phyloP scores from a whole-genome alignment of 2,329 filamentous ascomycete genomes.

The Ceratocystis eucalypticola region DNA sequence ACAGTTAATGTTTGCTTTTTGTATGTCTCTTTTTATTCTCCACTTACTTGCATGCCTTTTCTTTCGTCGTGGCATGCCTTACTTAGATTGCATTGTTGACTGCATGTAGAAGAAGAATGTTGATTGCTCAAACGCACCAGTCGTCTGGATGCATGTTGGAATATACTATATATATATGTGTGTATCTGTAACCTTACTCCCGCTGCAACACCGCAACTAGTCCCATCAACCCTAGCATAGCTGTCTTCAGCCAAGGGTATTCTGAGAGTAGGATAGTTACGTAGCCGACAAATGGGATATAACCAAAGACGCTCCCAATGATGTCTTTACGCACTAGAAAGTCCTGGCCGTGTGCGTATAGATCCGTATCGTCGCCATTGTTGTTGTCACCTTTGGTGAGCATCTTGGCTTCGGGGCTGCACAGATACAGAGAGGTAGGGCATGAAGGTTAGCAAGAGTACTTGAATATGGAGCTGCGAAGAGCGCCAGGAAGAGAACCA shows the following conservation, averaged over 20 bases:
- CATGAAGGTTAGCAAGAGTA: background rate
- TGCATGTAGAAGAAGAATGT: background rate
- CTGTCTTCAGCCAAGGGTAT: slow-evolving; percentile 93
- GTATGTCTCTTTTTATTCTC: background rate
- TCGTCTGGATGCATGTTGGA: background rate
- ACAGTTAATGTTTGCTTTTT: background rate
- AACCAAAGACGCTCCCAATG: slow-evolving; percentile 81
- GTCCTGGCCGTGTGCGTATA: slow-evolving; percentile 72
- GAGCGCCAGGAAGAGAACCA: background rate
- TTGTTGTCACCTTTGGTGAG: slow-evolving; percentile 99
- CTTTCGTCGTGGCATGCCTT: background rate
- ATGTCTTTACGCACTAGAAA: slow-evolving; percentile 80
- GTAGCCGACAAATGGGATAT: slow-evolving; percentile 90
- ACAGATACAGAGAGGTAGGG: slow-evolving; percentile 16
- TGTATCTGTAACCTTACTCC: slow-evolving; percentile 41
- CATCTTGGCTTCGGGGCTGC: slow-evolving; percentile 49
- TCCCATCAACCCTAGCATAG: slow-evolving; percentile 88
- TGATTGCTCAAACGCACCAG: background rate
- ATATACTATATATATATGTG: background rate
- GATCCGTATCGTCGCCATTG: slow-evolving; percentile 75
- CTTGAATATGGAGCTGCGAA: background rate
- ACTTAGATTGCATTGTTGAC: background rate
- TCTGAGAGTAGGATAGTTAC: slow-evolving; percentile 93
- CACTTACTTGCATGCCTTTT: too few species aligned
- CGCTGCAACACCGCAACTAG: slow-evolving; percentile 82